Percentiles rank a stretch among this genome's conserved stretches.
phyloP scores from a whole-genome alignment of 768 basidiomycete species.

The Goffeauzyma gilvescens region DNA sequence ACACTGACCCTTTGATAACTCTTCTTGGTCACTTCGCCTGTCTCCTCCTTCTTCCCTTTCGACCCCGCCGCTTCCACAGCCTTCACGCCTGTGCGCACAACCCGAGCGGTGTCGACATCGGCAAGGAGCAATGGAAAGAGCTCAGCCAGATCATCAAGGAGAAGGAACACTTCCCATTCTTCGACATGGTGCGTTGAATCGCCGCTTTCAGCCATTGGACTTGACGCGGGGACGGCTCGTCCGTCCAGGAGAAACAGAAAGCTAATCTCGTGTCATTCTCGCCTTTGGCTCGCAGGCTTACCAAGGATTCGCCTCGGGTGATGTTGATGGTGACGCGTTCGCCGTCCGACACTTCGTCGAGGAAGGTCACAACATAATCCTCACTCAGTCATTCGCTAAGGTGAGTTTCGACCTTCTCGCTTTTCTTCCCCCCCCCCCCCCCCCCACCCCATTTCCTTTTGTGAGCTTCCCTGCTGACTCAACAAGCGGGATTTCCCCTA shows the following conservation, averaged over 20 bases:
- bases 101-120: conserved; percentile 95
- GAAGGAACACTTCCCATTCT: conserved; percentile 87
- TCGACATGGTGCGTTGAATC: conserved; percentile 89
- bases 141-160: conserved; percentile 68
- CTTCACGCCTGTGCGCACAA: conserved; percentile 99
- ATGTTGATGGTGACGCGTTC: conserved; percentile 74
- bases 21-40: no score
- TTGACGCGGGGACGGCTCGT: no score
- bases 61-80: no score
- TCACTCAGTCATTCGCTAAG: conserved; percentile 92
- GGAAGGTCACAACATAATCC: conserved; percentile 71
- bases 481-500: neutral
- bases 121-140: conserved; percentile 74
- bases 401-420: conserved; percentile 13
- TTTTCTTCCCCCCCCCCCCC: neutral
- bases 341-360: conserved; percentile 85
- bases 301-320: conserved; percentile 94
- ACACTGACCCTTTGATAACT: no score
- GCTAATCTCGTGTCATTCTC: no score
- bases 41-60: no score
- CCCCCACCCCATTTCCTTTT: neutral
- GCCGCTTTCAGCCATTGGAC: no score
- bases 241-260: no score
- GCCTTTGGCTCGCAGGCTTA: conserved; percentile 56
- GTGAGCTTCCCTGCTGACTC: neutral